These are phyloP conservation scores for Coemansia asiatica DNA, from an alignment of 192 early-diverging fungal species.

Conservation along the genomic window DNA sequence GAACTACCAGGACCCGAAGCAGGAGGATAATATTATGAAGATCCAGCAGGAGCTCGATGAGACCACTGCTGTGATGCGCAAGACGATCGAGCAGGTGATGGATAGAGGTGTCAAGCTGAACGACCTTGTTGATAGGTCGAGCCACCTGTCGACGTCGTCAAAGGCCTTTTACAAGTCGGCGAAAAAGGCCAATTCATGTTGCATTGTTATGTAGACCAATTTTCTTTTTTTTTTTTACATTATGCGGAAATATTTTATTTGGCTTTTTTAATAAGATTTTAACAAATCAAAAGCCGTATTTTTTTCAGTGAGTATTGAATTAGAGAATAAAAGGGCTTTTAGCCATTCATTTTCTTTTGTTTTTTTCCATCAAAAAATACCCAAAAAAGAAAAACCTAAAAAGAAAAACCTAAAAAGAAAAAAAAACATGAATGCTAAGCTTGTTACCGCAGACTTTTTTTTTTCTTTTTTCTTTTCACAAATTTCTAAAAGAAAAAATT, in stretches of 20 bases:
- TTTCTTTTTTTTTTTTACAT: neutral
- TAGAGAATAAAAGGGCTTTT: neutral
- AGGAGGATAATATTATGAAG: conserved; percentile 87
- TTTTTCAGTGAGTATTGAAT: too few relatives aligned
- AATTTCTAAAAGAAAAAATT: too few relatives aligned
- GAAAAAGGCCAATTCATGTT: conserved; percentile 69
- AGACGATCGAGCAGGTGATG: conserved; percentile 89
- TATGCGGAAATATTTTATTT: neutral
- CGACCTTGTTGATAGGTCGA: conserved; percentile 77
- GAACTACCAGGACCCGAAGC: conserved; percentile 90
- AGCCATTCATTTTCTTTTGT: conserved; percentile 3
- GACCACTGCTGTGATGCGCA: conserved; percentile 92
- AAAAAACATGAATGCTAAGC: too few relatives aligned
- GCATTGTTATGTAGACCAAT: conserved; percentile 41
- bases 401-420: too few relatives aligned
- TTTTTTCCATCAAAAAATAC: neutral
- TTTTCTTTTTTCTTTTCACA: conserved; percentile 3
- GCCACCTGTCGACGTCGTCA: conserved; percentile 81
- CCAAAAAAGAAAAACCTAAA: too few relatives aligned
- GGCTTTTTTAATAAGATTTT: too few relatives aligned
- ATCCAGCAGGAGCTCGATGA: conserved; percentile 97
- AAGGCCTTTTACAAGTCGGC: conserved; percentile 98
- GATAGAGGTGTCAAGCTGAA: conserved; percentile 90
- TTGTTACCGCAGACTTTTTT: too few relatives aligned
- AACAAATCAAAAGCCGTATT: too few relatives aligned